Conservation (phyloP, 495 filamentous ascomycete species). For the Aspergillus funiculosus region DNA sequence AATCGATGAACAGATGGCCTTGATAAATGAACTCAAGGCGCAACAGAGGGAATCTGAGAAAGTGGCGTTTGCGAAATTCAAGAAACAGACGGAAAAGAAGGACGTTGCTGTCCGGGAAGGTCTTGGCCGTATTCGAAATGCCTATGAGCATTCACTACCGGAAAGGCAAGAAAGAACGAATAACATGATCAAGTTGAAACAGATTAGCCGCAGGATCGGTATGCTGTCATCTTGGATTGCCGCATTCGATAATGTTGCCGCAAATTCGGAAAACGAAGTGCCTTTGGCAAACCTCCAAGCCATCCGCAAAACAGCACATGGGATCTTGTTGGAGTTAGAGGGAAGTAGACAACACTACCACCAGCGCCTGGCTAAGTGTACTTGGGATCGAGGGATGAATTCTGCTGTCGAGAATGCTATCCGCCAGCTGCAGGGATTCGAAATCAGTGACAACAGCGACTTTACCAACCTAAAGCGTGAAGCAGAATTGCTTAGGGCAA, state of each 20-base stretch:
- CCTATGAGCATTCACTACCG: constrained; percentile 75
- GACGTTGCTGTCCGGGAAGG: constrained; percentile 74
- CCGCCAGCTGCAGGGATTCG: constrained; percentile 65
- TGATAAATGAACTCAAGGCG: constrained; percentile 89
- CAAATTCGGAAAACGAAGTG: constrained; percentile 59
- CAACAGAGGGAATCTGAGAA: constrained; percentile 90
- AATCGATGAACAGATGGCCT: constrained; percentile 89
- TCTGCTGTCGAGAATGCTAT: constrained; percentile 82
- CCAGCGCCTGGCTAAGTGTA: constrained; percentile 67
- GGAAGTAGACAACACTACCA: constrained; percentile 84
- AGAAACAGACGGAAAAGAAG: constrained; percentile 79
- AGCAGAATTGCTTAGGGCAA: constrained; percentile 74
- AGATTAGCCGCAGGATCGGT: constrained; percentile 77
- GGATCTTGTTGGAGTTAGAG: constrained; percentile 82
- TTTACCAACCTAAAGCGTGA: constrained; percentile 68
- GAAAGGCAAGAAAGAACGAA: constrained; percentile 74
- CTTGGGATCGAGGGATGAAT: constrained; percentile 82
- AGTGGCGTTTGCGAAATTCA: constrained; percentile 80
- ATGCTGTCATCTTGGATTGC: constrained; percentile 87
- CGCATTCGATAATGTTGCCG: constrained; percentile 81
- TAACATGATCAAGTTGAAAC: constrained; percentile 75
- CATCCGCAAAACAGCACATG: constrained; percentile 82
- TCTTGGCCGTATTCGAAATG: constrained; percentile 67
- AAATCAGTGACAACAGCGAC: constrained; percentile 67
- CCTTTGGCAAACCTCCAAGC: constrained; percentile 60